Evolutionary conservation across 108 stramenopile species (phyloP), one percentile per base, ranked within the genome.

Genomic region (Mediolabrus comicus): DNA sequence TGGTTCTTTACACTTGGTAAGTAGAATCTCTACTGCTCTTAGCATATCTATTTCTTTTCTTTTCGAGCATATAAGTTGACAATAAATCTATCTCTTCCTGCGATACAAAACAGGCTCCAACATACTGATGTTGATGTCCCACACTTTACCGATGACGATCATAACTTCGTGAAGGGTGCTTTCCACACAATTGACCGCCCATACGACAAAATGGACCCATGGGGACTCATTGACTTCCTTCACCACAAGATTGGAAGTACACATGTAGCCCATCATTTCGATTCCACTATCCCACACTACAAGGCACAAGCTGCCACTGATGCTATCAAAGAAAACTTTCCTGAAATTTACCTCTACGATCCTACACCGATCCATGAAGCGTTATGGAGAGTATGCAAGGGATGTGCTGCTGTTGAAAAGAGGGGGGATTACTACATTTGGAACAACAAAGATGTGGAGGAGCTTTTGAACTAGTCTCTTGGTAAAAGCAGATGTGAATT

Each of bases 61-160:
- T 16, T 17, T 17, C 12, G 19, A 19, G 1, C 26, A 8, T 43
- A 51, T 0, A 24, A 19, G 53, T 2, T 26, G n/a, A 14, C 53
- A 49, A 46, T 16, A 52, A 17, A 26, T 62, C 41, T 11, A 52
- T 62, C 13, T 13, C 12, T 13, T 12, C 12, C 14, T 17, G 4
- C 7, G 1, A 6, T 6, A 22, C 0, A 24, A 14, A 7, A 38
- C 51, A 86, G 86, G 86, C 88, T 99, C 49, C 98, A 99, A 91
- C 98, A 99, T 81, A 99, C 97, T 3, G 95, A 98, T 72, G 85
- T 89, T 3, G 96, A 95, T 79, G 94, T 99, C 29, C 98, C 98
- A 61, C 98, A 99, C 80, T 98, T 94, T 77, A 73, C 91, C 14
- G 82, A 88, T 28, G 88, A 84, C 22, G 88, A 97, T 33, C 97